Base-by-base conservation (phyloP, 2,329 filamentous ascomycete species). In the Plenodomus lindquistii region DNA sequence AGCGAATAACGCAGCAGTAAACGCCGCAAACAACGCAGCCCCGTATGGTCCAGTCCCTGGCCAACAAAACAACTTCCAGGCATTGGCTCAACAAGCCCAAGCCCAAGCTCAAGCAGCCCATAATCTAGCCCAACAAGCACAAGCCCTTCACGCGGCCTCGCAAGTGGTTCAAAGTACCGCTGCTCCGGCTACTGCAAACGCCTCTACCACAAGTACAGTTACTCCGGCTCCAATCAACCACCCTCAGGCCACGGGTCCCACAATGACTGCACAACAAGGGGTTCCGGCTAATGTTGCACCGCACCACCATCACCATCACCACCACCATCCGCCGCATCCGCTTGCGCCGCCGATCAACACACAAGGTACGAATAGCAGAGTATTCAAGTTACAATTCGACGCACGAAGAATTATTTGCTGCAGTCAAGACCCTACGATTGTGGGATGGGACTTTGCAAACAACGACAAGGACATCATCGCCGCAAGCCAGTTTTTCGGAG, bases 351-450 rank as follows among this genome's bases (percentile, higher is more conserved):
- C 56, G 4, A 54, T 62, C 24, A 61, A 56, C 44, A 63, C 50
- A 20, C 73, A 75, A 43, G 62, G 61, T 22, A 69, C 67, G 16
- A 79, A 79, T 29, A 80, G 83, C 10, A 73, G 94, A 19, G 89
- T 99, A 2, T 99, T 97, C 79, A 99, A 99, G 73, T 79, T 97
- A 29, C 94, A 99, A 71, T 99, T 97, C 60, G 94, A 99, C 68
- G 89, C 91, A 1, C 83, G 91, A 18, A 86, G 92, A 62, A 95
- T 99, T 59, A 88, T 99, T 45, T 97, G 92, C 75, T 97, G 93
- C 69, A 94, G 89, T 56, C 92, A 97, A 71, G 91, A 94, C 47
- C 86, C 86, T 34, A 85, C 88, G 15, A 97, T 99, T 65, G 91
- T 97, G 0, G 94, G 92, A 0, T 99, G 94, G 94, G 94, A 99